These are phyloP conservation scores for Pichia heedii DNA, from an alignment of 805 yeast species.

Conservation along the genomic window DNA sequence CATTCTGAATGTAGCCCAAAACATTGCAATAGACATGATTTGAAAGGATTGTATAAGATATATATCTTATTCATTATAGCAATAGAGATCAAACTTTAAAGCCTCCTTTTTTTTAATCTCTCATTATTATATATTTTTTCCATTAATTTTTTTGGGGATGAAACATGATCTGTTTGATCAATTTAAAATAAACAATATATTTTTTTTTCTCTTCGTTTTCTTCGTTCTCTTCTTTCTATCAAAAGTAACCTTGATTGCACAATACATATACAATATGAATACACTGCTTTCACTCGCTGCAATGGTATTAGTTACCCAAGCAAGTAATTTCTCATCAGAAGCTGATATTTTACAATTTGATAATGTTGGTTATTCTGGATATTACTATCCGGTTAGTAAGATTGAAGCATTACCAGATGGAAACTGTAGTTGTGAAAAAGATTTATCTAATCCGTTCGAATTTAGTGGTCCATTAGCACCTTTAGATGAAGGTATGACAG, in stretches of 20 bases:
- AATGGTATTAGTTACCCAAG: not conserved
- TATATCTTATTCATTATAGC: too few species aligned
- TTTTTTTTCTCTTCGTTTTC: not conserved
- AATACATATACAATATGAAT: not conserved
- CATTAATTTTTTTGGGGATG: too few species aligned
- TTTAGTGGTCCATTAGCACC: conserved; percentile 61
- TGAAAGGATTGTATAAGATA: not conserved
- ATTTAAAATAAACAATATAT: too few species aligned
- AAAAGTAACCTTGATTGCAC: too few species aligned
- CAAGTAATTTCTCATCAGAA: conserved; percentile 19
- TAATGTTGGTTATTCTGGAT: conserved; percentile 49
- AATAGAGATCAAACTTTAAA: too few species aligned
- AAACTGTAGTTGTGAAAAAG: conserved; percentile 39
- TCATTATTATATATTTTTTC: too few species aligned
- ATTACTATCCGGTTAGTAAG: conserved; percentile 37
- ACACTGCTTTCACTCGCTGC: not conserved
- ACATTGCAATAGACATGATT: not conserved
- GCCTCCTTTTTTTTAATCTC: too few species aligned
- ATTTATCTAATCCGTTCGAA: conserved; percentile 22
- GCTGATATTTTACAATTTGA: conserved; percentile 37
- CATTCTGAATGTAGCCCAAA: not conserved
- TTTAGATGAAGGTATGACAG: conserved; percentile 57
- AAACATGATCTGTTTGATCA: too few species aligned
- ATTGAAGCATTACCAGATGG: conserved; percentile 34
- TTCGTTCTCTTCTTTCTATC: not conserved